Conservation (phyloP, 768 basidiomycete genomes). For the Auricularia heimuer region DNA sequence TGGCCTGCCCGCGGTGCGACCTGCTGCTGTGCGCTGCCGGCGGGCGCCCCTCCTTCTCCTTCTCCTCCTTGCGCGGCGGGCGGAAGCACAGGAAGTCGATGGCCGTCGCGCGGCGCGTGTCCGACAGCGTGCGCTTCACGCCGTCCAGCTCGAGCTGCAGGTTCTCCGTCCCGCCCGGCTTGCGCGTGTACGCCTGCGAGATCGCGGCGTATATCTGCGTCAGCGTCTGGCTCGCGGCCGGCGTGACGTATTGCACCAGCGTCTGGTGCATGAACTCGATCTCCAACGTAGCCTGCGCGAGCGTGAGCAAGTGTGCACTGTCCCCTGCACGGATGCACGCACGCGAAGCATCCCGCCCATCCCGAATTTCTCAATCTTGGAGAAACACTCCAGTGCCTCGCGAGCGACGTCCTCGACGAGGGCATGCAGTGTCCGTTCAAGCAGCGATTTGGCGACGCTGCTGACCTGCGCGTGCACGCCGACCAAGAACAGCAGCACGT, state of each 20-base stretch:
- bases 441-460: slow-evolving; percentile 63
- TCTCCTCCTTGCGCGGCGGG: slow-evolving; percentile 13
- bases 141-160: slow-evolving; percentile 80
- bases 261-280: slow-evolving; percentile 99
- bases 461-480: slow-evolving; percentile 87
- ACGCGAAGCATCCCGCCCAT: slow-evolving; percentile 99
- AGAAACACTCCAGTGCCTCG: slow-evolving; percentile 79
- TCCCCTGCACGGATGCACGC: slow-evolving; percentile 20
- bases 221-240: slow-evolving; percentile 69
- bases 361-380: slow-evolving; percentile 81
- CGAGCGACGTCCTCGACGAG: slow-evolving; percentile 76
- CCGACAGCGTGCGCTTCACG: slow-evolving; percentile 40
- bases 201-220: slow-evolving; percentile 92
- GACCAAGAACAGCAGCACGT: slow-evolving; percentile 79
- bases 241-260: slow-evolving; percentile 77
- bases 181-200: slow-evolving; percentile 81
- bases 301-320: not conserved
- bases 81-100: slow-evolving; percentile 94
- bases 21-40: not conserved
- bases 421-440: slow-evolving; percentile 72
- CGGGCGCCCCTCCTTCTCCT: slow-evolving; percentile 10
- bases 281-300: slow-evolving; percentile 84
- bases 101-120: slow-evolving; percentile 75
- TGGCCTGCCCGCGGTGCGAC: not conserved
- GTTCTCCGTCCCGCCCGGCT: slow-evolving; percentile 72